Percentiles rank a stretch among this genome's conserved stretches.
Conservation (phyloP, 1,139 yeast species). For the Lodderomyces orthopsilosis region DNA sequence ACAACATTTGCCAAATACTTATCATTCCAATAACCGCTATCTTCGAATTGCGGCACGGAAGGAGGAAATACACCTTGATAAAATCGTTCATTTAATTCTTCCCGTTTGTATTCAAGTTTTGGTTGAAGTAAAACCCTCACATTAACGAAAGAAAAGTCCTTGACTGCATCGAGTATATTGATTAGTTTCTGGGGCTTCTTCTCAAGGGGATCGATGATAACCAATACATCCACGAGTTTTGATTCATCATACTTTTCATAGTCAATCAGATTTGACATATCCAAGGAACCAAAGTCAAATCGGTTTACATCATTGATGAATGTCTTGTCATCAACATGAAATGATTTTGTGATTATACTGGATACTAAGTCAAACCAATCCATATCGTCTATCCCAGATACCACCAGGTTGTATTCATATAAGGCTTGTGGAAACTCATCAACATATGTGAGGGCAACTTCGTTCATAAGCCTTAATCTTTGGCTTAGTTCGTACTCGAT, state of each 20-base stretch:
- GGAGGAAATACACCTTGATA: constrained; percentile 48
- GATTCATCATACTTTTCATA: constrained; percentile 21
- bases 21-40: constrained; percentile 28
- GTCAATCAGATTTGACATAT: constrained; percentile 29
- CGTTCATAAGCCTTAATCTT: constrained; percentile 29
- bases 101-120: constrained; percentile 21
- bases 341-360: constrained; percentile 45
- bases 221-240: constrained; percentile 47
- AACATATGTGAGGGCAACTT: constrained; percentile 31
- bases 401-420: constrained; percentile 19
- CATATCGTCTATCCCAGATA: constrained; percentile 11
- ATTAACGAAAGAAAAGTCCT: constrained; percentile 43
- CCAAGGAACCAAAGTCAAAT: constrained; percentile 40
- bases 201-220: constrained; percentile 69
- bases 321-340: constrained; percentile 37
- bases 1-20: constrained; percentile 7
- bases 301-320: constrained; percentile 40
- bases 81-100: constrained; percentile 53
- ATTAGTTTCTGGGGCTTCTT: constrained; percentile 65
- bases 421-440: constrained; percentile 23
- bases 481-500: constrained; percentile 36
- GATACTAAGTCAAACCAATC: constrained; percentile 52
- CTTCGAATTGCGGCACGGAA: constrained; percentile 38
- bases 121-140: constrained; percentile 64
- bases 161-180: constrained; percentile 46